Percentiles rank a stretch among this genome's conserved stretches.
Conservation (phyloP, 768 basidiomycete genomes). For the Neoboletus magnificus region DNA sequence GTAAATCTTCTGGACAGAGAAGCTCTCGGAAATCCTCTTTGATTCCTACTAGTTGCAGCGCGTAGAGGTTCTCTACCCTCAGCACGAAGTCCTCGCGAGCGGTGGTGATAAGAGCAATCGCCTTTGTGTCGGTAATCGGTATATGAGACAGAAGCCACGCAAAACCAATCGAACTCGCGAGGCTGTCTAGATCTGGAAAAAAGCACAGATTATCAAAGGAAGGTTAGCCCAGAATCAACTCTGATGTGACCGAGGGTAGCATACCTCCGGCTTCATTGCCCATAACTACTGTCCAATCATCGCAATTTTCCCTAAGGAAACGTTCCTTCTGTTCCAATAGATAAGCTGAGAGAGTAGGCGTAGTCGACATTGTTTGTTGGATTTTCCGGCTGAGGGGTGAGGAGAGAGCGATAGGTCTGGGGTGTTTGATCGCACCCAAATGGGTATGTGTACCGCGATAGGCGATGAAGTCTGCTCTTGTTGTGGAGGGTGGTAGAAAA, state of each 20-base stretch:
- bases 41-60: constrained; percentile 59
- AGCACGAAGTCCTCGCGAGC: constrained; percentile 65
- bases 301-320: constrained; percentile 58
- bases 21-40: constrained; percentile 50
- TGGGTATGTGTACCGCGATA: neutral
- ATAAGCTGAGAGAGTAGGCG: constrained; percentile 35
- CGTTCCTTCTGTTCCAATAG: constrained; percentile 48
- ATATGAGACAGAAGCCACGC: constrained; percentile 62
- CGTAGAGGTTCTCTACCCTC: constrained; percentile 84
- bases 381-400: neutral
- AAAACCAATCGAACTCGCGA: constrained; percentile 83
- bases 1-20: constrained; percentile 68
- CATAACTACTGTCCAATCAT: constrained; percentile 83
- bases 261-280: constrained; percentile 97
- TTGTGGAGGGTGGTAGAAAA: neutral
- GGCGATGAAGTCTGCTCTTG: neutral
- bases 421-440: neutral
- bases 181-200: constrained; percentile 76
- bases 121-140: constrained; percentile 37
- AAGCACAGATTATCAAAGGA: neutral
- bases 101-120: constrained; percentile 72
- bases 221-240: neutral
- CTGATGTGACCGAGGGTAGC: neutral
- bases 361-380: constrained; percentile 21
- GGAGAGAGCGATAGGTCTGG: neutral